These are phyloP conservation scores for Fusarium longipes DNA, from an alignment of 2,329 filamentous ascomycete species.

Conservation along the genomic window DNA sequence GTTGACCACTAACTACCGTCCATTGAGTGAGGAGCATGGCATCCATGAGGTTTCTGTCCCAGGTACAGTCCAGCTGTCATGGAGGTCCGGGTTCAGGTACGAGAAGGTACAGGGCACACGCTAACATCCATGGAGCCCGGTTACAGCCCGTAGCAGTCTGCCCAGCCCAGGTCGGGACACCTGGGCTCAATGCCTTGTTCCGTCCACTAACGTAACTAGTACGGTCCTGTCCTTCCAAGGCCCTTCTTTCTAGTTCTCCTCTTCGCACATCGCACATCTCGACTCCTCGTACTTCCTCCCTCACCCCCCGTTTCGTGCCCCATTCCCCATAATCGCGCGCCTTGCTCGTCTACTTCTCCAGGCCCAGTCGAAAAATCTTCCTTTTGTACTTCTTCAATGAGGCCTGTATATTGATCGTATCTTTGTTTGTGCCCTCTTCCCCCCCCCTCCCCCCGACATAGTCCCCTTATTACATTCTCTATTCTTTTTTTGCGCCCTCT, in stretches of 20 bases:
- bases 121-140: slow-evolving; percentile 5
- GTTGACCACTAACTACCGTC: background rate
- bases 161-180: slow-evolving; percentile 8
- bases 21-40: background rate
- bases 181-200: slow-evolving; percentile 2
- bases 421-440: slow-evolving; percentile 47
- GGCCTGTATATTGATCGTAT: slow-evolving; percentile 54
- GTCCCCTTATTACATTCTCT: slow-evolving; percentile 37
- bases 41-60: slow-evolving; percentile 3
- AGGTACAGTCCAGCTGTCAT: background rate
- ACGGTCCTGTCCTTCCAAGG: slow-evolving; percentile 19
- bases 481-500: slow-evolving; percentile 42
- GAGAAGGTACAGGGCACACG: slow-evolving; percentile 12
- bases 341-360: slow-evolving; percentile 46
- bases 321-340: slow-evolving; percentile 41
- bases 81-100: slow-evolving; percentile 2
- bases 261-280: slow-evolving; percentile 37
- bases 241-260: slow-evolving; percentile 34
- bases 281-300: slow-evolving; percentile 42
- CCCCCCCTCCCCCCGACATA: slow-evolving; percentile 17
- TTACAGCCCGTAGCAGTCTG: slow-evolving; percentile 1
- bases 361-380: slow-evolving; percentile 44
- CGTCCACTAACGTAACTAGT: background rate
- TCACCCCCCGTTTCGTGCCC: slow-evolving; percentile 39
- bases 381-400: slow-evolving; percentile 47